Base-by-base conservation (phyloP, 257 asterid species). In the Solanum rostratum region DNA sequence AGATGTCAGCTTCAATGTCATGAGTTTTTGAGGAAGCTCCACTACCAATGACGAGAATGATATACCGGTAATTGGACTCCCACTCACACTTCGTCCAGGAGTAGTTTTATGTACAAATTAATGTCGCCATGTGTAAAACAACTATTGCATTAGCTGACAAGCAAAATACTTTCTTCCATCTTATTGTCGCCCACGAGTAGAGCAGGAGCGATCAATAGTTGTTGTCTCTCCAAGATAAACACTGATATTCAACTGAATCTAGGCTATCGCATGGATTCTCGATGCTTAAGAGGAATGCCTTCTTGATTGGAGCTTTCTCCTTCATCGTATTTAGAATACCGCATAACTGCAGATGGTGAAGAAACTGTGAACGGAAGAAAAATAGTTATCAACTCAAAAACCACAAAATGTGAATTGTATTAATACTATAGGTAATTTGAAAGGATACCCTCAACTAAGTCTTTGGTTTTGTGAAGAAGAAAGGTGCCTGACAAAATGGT, bases 381-480 rank as follows among this genome's bases (percentile, higher is more conserved):
- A 60, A 43, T 3, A 37, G 2, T n/a, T 29, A 53, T 65, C 80
- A 33, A 30, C 30, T 59, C 39, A 60, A 10, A 24, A 37, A 16
- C 30, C 5, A 55, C 30, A 68, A 46, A 55, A 83, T 24, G 57
- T 43, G 3, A 55, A 43, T 37, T 29, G 6, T 22, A 41, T 24
- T 22, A 3, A 0, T n/a, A 3, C 29, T 10, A 33, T 14, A 30
- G 69, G 22, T 50, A 79, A 52, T 19, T 3, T 14, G 30, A 63
- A 24, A 53, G 78, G 79, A 52, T 63, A 88, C 91, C 63, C 18
- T 86, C 88, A 29, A 82, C 86, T 82, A 88, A 29, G 88, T 88
- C 91, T 53, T 88, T 88, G 18, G 88, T 88, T 69, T 88, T 88
- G 84, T 88, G 91, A 52, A 88, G 88, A 37, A 88, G 91, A 84